A percentile compares a stretch with the other conserved stretches of the same genome.
Conservation (phyloP, 305 asterid genomes). For the Fraxinus sp. region DNA sequence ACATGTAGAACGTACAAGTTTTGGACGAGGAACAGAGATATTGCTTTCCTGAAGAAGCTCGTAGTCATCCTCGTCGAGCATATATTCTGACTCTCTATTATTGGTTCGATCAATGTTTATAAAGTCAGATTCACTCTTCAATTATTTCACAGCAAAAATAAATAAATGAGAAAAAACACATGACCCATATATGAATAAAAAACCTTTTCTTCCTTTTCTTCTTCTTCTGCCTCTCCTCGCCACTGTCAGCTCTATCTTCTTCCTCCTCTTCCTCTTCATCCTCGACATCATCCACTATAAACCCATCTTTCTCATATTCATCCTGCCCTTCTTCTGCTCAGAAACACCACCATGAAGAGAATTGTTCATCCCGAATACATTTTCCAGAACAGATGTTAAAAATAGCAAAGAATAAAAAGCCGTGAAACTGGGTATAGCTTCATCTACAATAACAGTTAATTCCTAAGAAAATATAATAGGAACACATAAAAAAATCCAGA, state of each 20-base stretch:
- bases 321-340: conserved; percentile 81
- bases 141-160: neutral
- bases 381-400: neutral
- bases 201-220: conserved; percentile 90
- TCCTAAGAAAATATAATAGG: neutral
- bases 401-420: neutral
- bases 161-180: conserved; percentile 5
- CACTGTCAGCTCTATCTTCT: conserved; percentile 71
- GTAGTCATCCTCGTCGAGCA: conserved; percentile 91
- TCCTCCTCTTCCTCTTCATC: conserved; percentile 82
- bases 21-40: conserved; percentile 85
- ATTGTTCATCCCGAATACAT: neutral
- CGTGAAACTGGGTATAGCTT: neutral
- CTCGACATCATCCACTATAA: conserved; percentile 82
- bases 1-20: conserved; percentile 43
- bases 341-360: conserved; percentile 8
- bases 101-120: conserved; percentile 7
- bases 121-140: neutral
- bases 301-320: conserved; percentile 93
- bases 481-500: neutral
- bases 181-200: conserved; percentile 1
- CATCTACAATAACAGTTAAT: neutral
- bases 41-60: conserved; percentile 95
- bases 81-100: conserved; percentile 70
- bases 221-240: conserved; percentile 81